Percentiles rank a stretch among this genome's conserved stretches.
phyloP scores from a whole-genome alignment of 306 rosid genomes.

The Quercus rubra region DNA sequence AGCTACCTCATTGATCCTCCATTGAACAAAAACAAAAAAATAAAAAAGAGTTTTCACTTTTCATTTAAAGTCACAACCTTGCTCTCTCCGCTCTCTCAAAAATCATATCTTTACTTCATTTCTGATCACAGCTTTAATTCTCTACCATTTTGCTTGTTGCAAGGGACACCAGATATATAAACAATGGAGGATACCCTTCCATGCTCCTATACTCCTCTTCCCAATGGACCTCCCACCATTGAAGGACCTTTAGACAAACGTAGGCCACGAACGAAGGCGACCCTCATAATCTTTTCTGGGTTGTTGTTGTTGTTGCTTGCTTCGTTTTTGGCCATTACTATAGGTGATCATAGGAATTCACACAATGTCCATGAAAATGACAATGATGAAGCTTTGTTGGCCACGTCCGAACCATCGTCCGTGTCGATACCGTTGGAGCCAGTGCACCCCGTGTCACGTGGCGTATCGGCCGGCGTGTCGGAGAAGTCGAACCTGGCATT shows the following conservation, averaged over 20 bases:
- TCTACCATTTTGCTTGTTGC: too few relatives aligned
- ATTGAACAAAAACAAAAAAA: neutral
- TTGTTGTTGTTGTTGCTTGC: conserved; percentile 27
- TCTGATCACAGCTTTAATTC: too few relatives aligned
- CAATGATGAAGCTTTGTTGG: neutral
- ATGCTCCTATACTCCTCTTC: conserved; percentile 34
- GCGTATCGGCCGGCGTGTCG: conserved; percentile 62
- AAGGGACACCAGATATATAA: too few relatives aligned
- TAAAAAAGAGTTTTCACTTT: neutral
- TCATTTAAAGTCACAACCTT: too few relatives aligned
- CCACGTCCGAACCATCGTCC: neutral
- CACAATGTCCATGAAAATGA: neutral
- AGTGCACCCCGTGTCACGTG: conserved; percentile 46
- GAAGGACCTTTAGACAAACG: neutral
- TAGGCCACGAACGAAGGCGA: conserved; percentile 12
- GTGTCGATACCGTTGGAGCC: neutral
- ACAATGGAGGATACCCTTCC: conserved; percentile 20
- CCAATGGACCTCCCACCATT: conserved; percentile 13
- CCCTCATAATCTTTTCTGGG: conserved; percentile 29
- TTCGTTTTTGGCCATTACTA: conserved; percentile 31
- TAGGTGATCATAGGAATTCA: neutral
- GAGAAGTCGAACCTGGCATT: conserved; percentile 48
- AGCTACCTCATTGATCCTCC: neutral
- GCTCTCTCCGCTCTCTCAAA: too few relatives aligned
- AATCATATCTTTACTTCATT: too few relatives aligned